A percentile compares a stretch with the other conserved stretches of the same genome.
Evolutionary conservation across 2,329 filamentous ascomycete species (phyloP).

Genomic region (Thermoascus crustaceus): DNA sequence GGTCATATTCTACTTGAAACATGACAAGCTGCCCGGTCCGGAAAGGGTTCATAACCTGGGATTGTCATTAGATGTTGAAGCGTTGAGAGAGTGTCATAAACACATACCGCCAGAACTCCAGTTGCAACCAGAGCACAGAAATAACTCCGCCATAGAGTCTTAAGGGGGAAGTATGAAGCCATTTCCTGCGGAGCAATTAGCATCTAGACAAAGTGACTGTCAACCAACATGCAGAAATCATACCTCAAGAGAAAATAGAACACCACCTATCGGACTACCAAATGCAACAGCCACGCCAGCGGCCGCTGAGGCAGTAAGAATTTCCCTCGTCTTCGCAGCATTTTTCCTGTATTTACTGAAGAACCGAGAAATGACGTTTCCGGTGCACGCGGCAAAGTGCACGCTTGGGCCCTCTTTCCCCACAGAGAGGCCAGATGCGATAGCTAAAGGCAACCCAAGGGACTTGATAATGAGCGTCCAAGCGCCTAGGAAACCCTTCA

Average conservation of each 20-base stretch:
- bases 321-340: slow-evolving; percentile 89
- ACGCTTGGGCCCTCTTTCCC: slow-evolving; percentile 97
- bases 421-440: slow-evolving; percentile 86
- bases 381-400: slow-evolving; percentile 97
- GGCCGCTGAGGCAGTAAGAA: slow-evolving; percentile 86
- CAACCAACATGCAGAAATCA: slow-evolving; percentile 2
- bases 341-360: slow-evolving; percentile 90
- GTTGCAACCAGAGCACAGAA: slow-evolving; percentile 96
- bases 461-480: slow-evolving; percentile 94
- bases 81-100: neutral
- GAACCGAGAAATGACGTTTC: slow-evolving; percentile 87
- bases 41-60: slow-evolving; percentile 87
- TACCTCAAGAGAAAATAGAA: slow-evolving; percentile 84
- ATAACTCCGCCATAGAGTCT: slow-evolving; percentile 96
- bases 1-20: slow-evolving; percentile 95
- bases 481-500: slow-evolving; percentile 93
- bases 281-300: slow-evolving; percentile 95
- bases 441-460: slow-evolving; percentile 79
- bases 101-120: slow-evolving; percentile 65
- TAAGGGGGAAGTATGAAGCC: slow-evolving; percentile 91
- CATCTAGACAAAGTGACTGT: neutral
- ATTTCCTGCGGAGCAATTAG: slow-evolving; percentile 56
- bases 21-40: slow-evolving; percentile 95
- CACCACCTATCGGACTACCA: slow-evolving; percentile 92
- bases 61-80: slow-evolving; percentile 1